Base-by-base conservation (phyloP, 495 filamentous ascomycete genomes). In the Pseudoneurospora amorphoporcata region DNA sequence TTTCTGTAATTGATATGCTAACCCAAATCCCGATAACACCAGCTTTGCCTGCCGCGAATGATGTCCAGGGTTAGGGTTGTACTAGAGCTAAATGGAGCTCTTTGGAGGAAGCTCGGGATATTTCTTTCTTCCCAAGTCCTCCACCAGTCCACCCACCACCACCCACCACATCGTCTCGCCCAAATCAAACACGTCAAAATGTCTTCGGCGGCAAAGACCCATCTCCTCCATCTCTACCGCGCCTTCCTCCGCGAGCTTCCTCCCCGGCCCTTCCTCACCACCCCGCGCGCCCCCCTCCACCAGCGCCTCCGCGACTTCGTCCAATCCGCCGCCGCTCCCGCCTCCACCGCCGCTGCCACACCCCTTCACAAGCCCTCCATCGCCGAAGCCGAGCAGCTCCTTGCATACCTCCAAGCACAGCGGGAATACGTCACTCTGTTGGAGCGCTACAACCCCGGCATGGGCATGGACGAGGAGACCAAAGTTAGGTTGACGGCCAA, bases 401-500 rank as follows among this genome's bases (percentile, higher is more conserved):
- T 93, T 39, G 87, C 89, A 71, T 98, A 97, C 79, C 85, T 93
- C 3, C 87, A 87, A 69, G 92, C 95, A 42, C 95, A 99, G 82
- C 84, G 94, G 19, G 87, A 87, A 80, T 97, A 98, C 77, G 86
- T 87, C 8, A 89, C 87, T 47, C 81, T 98, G 42, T 73, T 98
- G 35, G 95, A 97, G 79, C 86, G 93, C 76, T 99, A 98, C 82
- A 99, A 98, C 79, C 94, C 94, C 8, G 92, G 93, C 7, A 91
- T 94, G 88, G 83, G 83, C 68, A 89, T 95, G 88, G 89, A 90
- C 75, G 90, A 95, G 81, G 93, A 96, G 82, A 94, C 96, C 83
- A 85, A 89, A 74, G 89, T 97, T 47, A 78, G 92, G 72, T 83
- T 97, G 84, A 92, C 92, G 72, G 95, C 95, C 16, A 84, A 92